Conservation (phyloP, 768 basidiomycete species). For the Boletus fagicola region DNA sequence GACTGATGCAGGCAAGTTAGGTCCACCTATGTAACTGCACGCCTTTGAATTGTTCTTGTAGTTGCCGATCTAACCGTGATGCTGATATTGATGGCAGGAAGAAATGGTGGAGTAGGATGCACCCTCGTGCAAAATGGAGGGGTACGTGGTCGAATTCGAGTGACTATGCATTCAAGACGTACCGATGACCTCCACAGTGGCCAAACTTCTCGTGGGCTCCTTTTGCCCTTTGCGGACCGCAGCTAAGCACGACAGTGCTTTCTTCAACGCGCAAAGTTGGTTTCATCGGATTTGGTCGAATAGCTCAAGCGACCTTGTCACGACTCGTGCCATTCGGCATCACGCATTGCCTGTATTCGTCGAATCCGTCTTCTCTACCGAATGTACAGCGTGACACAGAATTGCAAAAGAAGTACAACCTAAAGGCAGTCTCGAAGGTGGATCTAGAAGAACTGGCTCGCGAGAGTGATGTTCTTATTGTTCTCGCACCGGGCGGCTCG, state of each 20-base stretch:
- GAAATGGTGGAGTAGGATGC: conserved; percentile 69
- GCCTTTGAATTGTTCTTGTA: conserved; percentile 28
- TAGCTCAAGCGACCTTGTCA: conserved; percentile 78
- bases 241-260: conserved; percentile 55
- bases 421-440: conserved; percentile 51
- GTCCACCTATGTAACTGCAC: not conserved
- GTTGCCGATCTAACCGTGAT: conserved; percentile 90
- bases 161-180: not conserved
- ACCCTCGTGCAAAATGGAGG: conserved; percentile 65
- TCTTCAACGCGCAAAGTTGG: conserved; percentile 68
- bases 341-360: conserved; percentile 66
- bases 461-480: conserved; percentile 81
- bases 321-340: conserved; percentile 84
- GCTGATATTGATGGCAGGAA: conserved; percentile 89
- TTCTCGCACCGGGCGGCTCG: conserved; percentile 74
- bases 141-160: conserved; percentile 39
- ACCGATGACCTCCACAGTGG: conserved; percentile 55
- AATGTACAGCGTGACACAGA: conserved; percentile 39
- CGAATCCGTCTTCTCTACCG: conserved; percentile 51
- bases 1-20: conserved; percentile 73
- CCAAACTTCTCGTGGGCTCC: conserved; percentile 75
- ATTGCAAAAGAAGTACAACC: conserved; percentile 35
- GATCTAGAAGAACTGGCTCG: conserved; percentile 65
- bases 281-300: conserved; percentile 94
- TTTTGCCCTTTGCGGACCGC: conserved; percentile 81